Conservation (phyloP, 2,329 filamentous ascomycete genomes). For the Hymenoscyphus salicellus region DNA sequence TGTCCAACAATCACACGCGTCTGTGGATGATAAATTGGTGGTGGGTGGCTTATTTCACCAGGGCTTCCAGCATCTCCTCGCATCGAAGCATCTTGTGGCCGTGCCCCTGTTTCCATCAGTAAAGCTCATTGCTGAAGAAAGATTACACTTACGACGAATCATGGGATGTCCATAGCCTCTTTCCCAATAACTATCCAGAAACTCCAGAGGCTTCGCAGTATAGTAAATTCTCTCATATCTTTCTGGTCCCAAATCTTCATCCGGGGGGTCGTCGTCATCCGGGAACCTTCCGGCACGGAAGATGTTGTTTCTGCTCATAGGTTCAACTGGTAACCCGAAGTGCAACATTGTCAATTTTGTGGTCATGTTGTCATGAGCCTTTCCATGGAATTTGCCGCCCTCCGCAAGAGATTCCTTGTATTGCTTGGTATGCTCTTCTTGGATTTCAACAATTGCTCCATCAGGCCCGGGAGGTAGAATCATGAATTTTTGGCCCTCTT, state of each 20-base stretch:
- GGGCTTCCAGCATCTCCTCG: neutral
- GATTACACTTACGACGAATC: slow-evolving; percentile 27
- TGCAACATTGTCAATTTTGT: slow-evolving; percentile 35
- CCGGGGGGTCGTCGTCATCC: slow-evolving; percentile 11
- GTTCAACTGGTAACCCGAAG: slow-evolving; percentile 34
- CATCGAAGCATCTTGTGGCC: neutral
- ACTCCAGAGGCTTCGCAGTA: slow-evolving; percentile 31
- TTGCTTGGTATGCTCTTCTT: slow-evolving; percentile 16
- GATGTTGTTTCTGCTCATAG: slow-evolving; percentile 30
- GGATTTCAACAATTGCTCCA: slow-evolving; percentile 19
- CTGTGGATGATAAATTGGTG: neutral
- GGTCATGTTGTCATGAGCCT: slow-evolving; percentile 26
- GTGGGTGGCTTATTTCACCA: neutral
- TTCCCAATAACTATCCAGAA: slow-evolving; percentile 32
- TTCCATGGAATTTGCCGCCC: slow-evolving; percentile 15
- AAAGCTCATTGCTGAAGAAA: neutral
- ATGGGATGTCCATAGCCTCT: slow-evolving; percentile 29
- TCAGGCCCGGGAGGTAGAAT: slow-evolving; percentile 16
- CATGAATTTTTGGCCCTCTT: slow-evolving; percentile 16
- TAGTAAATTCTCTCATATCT: slow-evolving; percentile 16
- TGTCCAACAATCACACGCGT: neutral
- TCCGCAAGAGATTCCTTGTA: slow-evolving; percentile 19
- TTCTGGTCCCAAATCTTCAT: slow-evolving; percentile 17
- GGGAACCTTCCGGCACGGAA: slow-evolving; percentile 10
- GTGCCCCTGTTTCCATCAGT: neutral